These are phyloP conservation scores for Cryptococcus wingfieldii DNA, from an alignment of 1,284 basidiomycete species.

Conservation along the genomic window DNA sequence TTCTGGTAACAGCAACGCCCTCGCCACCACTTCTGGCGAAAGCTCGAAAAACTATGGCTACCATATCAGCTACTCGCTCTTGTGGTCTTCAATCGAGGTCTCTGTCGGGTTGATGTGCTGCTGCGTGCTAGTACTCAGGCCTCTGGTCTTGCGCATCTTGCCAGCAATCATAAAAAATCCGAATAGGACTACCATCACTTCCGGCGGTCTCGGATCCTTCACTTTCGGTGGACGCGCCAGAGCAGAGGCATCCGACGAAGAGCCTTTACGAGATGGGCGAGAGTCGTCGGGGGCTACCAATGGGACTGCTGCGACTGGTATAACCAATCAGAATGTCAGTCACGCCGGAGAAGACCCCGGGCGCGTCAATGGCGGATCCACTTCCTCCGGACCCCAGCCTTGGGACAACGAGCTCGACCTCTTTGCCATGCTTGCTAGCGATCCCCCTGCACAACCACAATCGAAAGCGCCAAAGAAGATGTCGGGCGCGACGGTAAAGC, in stretches of 20 bases:
- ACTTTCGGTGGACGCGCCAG: background rate
- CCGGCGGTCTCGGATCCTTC: background rate
- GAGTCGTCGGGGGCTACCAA: background rate
- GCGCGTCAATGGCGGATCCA: background rate
- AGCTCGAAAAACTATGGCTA: slow-evolving; percentile 37
- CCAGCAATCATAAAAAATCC: slow-evolving; percentile 16
- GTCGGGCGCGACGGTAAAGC: background rate
- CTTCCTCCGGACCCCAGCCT: slow-evolving; percentile 8
- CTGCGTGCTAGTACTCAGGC: slow-evolving; percentile 46
- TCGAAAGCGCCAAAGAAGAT: background rate
- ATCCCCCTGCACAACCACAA: slow-evolving; percentile 11
- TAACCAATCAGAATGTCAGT: background rate
- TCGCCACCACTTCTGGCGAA: background rate
- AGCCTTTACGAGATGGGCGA: background rate
- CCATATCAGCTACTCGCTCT: slow-evolving; percentile 38
- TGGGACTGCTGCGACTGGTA: background rate
- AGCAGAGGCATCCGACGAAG: background rate
- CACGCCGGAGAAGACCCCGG: background rate
- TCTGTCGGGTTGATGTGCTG: slow-evolving; percentile 44
- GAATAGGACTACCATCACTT: background rate
- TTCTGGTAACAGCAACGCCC: background rate
- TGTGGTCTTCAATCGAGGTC: slow-evolving; percentile 47
- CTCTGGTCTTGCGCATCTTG: slow-evolving; percentile 38
- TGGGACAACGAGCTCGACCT: slow-evolving; percentile 32
- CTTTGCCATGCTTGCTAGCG: slow-evolving; percentile 33